phyloP scores from a whole-genome alignment of 1,284 basidiomycete genomes.

The Sporisorium iseilematis-ciliati region DNA sequence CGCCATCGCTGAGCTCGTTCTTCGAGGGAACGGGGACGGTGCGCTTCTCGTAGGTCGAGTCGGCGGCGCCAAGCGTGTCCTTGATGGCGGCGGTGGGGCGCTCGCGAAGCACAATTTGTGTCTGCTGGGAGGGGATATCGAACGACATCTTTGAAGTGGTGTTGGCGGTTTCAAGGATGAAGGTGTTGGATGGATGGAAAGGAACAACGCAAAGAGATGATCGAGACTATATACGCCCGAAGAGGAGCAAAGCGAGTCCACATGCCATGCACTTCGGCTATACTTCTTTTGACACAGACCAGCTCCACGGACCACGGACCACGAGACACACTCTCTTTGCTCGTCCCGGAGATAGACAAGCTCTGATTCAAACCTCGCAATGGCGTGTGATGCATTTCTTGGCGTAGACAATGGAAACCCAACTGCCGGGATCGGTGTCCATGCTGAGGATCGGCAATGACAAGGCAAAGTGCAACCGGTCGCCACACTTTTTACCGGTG shows the following conservation, averaged over 20 bases:
- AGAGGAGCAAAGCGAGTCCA: background rate
- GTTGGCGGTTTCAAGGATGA: background rate
- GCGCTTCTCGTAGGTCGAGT: constrained; percentile 60
- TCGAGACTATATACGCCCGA: background rate
- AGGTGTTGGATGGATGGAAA: constrained; percentile 1
- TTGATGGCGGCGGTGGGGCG: constrained; percentile 65
- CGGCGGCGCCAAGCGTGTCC: constrained; percentile 44
- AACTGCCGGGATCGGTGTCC: too few species aligned
- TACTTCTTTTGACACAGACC: background rate
- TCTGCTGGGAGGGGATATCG: constrained; percentile 40
- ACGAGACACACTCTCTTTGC: constrained; percentile 1
- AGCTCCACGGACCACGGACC: constrained; percentile 3
- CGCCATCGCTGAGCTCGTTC: constrained; percentile 54
- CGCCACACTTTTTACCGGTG: too few species aligned
- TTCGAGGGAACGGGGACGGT: constrained; percentile 38
- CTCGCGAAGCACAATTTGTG: constrained; percentile 65
- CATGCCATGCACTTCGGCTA: background rate
- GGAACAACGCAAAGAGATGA: background rate
- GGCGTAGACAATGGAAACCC: too few species aligned
- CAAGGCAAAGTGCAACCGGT: too few species aligned
- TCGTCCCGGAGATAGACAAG: background rate
- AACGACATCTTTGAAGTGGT: constrained; percentile 29
- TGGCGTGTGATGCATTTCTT: too few species aligned
- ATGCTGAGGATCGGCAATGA: too few species aligned
- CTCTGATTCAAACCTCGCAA: too few species aligned